These are phyloP conservation scores for Phaffomyces thermotolerans DNA, from an alignment of 805 yeast species.

Conservation along the genomic window DNA sequence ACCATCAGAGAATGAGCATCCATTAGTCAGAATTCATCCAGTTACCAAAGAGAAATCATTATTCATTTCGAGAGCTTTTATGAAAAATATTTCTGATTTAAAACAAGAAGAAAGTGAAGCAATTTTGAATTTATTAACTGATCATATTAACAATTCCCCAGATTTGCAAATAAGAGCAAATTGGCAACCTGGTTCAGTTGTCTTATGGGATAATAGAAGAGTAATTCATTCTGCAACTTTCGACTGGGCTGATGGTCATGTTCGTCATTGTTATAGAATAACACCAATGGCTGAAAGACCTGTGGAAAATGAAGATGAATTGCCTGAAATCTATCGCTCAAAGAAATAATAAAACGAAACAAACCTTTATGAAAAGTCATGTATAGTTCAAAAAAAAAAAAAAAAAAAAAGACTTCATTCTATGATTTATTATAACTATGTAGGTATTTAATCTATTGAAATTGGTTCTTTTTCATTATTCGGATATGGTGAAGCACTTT, in stretches of 20 bases:
- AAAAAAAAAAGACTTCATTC: too few species aligned
- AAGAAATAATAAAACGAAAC: too few species aligned
- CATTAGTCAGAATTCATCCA: slow-evolving; percentile 67
- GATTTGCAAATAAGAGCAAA: slow-evolving; percentile 64
- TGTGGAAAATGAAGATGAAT: slow-evolving; percentile 37
- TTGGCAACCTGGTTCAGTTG: slow-evolving; percentile 67
- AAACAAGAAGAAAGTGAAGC: slow-evolving; percentile 65
- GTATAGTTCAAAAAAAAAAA: too few species aligned
- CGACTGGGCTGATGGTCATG: slow-evolving; percentile 62
- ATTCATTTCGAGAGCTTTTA: slow-evolving; percentile 53
- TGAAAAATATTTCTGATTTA: slow-evolving; percentile 62
- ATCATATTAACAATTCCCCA: slow-evolving; percentile 43
- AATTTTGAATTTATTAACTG: slow-evolving; percentile 49
- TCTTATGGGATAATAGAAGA: slow-evolving; percentile 75
- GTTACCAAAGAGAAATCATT: slow-evolving; percentile 56
- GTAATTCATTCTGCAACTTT: slow-evolving; percentile 61
- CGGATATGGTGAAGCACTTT: too few species aligned
- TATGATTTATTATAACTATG: too few species aligned
- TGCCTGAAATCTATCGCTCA: slow-evolving; percentile 20
- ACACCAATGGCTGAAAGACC: slow-evolving; percentile 74
- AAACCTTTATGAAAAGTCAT: too few species aligned
- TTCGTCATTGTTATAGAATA: slow-evolving; percentile 68
- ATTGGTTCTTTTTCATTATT: not conserved
- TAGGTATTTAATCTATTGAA: slow-evolving; percentile 2
- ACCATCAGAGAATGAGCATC: slow-evolving; percentile 52